Evolutionary conservation across 495 filamentous ascomycete genomes (phyloP).

Genomic region (Penicillium egyptiacum): DNA sequence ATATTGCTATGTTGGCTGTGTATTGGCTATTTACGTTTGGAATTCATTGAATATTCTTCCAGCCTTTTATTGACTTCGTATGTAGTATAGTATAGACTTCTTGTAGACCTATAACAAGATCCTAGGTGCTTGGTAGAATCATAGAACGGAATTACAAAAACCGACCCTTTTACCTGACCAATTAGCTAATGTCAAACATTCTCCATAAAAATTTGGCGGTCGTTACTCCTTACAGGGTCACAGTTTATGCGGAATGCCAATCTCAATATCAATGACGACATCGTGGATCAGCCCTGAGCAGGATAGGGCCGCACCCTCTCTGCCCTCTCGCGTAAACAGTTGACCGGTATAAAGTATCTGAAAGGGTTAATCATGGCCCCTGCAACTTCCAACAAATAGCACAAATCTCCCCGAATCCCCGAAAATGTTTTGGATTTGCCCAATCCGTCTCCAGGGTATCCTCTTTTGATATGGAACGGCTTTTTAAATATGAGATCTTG

Average conservation of each 20-base stretch:
- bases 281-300: conserved; percentile 3
- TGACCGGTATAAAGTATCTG: conserved; percentile 4
- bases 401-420: neutral
- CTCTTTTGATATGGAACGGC: neutral
- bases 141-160: neutral
- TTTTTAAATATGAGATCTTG: neutral
- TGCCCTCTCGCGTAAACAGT: conserved; percentile 11
- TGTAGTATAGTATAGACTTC: neutral
- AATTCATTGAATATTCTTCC: too few relatives aligned
- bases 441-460: neutral
- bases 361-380: neutral
- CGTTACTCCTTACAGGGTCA: neutral
- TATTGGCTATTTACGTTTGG: neutral
- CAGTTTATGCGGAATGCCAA: neutral
- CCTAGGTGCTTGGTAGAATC: neutral
- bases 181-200: neutral
- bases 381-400: neutral
- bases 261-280: conserved; percentile 1
- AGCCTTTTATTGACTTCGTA: neutral
- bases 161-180: neutral
- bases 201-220: neutral
- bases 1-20: neutral
- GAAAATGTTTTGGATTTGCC: neutral
- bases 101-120: too few relatives aligned
- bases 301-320: conserved; percentile 2